Percentiles rank a stretch among this genome's conserved stretches.
These are phyloP conservation scores for Magnusiomyces paraingens DNA, from an alignment of 1,139 yeast genomes.

Conservation along the genomic window DNA sequence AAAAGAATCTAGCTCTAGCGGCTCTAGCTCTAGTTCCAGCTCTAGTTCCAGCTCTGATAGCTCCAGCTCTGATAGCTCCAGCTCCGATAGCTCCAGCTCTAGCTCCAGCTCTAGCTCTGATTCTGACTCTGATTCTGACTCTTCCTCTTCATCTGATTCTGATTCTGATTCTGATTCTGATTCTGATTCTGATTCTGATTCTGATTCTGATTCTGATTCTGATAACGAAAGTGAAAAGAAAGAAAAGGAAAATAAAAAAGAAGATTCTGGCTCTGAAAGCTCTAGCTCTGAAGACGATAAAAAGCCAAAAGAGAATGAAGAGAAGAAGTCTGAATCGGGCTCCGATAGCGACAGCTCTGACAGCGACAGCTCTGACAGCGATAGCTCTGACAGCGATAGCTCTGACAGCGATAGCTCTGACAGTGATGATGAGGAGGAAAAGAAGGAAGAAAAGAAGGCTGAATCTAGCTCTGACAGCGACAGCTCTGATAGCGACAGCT, in stretches of 20 bases:
- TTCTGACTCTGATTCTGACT: too few relatives aligned
- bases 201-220: too few relatives aligned
- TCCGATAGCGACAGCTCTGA: slow-evolving; percentile 19
- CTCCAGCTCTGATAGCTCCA: background rate
- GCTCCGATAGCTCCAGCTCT: too few relatives aligned
- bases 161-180: too few relatives aligned
- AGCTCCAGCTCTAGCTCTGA: background rate
- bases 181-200: too few relatives aligned
- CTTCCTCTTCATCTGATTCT: too few relatives aligned
- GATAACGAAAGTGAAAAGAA: slow-evolving; percentile 10
- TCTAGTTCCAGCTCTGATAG: background rate
- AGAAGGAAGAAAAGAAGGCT: slow-evolving; percentile 7
- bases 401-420: too few relatives aligned
- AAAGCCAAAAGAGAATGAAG: slow-evolving; percentile 13
- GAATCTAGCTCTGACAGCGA: background rate
- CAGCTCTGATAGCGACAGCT: too few relatives aligned
- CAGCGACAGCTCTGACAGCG: background rate
- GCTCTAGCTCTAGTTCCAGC: too few relatives aligned
- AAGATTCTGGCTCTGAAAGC: slow-evolving; percentile 17
- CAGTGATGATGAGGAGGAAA: slow-evolving; percentile 12
- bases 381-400: background rate
- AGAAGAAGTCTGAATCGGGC: slow-evolving; percentile 7
- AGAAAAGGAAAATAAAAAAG: slow-evolving; percentile 5
- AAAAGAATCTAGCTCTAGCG: too few relatives aligned
- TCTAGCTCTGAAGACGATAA: slow-evolving; percentile 25